Evolutionary conservation across 768 basidiomycete genomes (phyloP), one percentile per base, ranked within the genome.

Genomic region (Psilocybe cyanescens): DNA sequence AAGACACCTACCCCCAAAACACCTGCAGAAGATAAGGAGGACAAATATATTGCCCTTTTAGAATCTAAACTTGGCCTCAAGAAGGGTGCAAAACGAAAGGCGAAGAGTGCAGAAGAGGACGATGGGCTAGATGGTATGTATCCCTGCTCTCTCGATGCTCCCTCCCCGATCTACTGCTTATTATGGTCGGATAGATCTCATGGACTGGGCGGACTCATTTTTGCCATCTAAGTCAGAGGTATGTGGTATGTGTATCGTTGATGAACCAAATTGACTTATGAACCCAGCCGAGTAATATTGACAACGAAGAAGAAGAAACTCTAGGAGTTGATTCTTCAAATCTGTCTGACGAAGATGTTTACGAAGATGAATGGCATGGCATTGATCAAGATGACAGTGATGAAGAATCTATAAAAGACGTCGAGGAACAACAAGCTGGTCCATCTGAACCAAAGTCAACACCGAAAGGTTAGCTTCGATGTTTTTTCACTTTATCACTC

Each of bases 81-180:
- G 37, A 76, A 81, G 59, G 70, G 76, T 48, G 73, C 77, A 57
- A 74, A 76, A 57, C 73, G 78, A 59, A 76, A 78, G 55, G 81
- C 82, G 63, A 75, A 76, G 51, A 81, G 82, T 62, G 77, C 74
- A 0, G 71, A 81, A 35, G 89, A 87, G 41, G 86, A 85, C 1
- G 96, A 98, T 73, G 95, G 94, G 3, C 76, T 97, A 14, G 92
- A 90, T 67, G 96, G 96, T 94, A 69, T 29, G 81, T 73, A 2
- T 4, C 14, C 11, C 37, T 17, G 17, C 12, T 24, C 44, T 58
- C 30, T 57, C 48, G 9, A 24, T 46, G 3, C 28, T 16, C 9
- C 2, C 12, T 4, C 9, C 41, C 14, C 41, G 28, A 12, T 37
- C 29, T 50, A 19, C 45, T 29, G 39, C 39, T 24, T 39, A 19